A percentile compares a stretch with the other conserved stretches of the same genome.
These are phyloP conservation scores for Sisymbrium altissimum DNA, from an alignment of 345 rosid species.

Conservation along the genomic window DNA sequence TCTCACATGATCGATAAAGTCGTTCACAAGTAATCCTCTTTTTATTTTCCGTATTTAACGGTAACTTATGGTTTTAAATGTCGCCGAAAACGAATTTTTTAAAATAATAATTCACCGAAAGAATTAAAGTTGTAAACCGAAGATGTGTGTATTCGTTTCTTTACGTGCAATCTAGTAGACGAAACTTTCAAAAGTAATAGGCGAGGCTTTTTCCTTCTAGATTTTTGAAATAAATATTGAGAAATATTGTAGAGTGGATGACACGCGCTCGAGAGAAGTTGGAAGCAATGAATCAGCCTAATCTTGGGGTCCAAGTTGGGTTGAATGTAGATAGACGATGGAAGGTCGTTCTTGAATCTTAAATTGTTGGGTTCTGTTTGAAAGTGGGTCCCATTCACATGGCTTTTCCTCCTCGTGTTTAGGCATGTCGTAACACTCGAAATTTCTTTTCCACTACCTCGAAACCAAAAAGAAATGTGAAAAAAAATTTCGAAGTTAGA, in stretches of 20 bases:
- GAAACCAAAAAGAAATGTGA: too few relatives aligned
- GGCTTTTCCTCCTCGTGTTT: neutral
- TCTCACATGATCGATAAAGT: conserved; percentile 4
- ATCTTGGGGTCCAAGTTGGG: conserved; percentile 27
- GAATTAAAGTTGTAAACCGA: neutral
- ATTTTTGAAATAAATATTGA: neutral
- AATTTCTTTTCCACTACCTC: too few relatives aligned
- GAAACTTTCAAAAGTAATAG: neutral
- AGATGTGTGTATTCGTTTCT: conserved; percentile 9
- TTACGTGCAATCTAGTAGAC: conserved; percentile 14
- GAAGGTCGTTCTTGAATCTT: conserved; percentile 12
- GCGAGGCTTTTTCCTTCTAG: too few relatives aligned
- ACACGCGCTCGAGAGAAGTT: neutral
- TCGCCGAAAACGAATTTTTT: neutral
- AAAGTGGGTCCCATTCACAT: conserved; percentile 2
- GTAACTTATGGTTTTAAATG: neutral
- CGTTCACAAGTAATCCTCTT: neutral
- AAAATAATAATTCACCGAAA: neutral
- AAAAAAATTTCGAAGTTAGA: too few relatives aligned
- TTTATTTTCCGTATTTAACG: neutral
- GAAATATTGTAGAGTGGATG: neutral
- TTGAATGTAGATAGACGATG: conserved; percentile 14
- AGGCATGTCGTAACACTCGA: neutral
- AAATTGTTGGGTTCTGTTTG: conserved; percentile 1
- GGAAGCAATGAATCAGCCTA: neutral